phyloP scores from a whole-genome alignment of 164 flowering plant species.

The Liquidambar formosana region DNA sequence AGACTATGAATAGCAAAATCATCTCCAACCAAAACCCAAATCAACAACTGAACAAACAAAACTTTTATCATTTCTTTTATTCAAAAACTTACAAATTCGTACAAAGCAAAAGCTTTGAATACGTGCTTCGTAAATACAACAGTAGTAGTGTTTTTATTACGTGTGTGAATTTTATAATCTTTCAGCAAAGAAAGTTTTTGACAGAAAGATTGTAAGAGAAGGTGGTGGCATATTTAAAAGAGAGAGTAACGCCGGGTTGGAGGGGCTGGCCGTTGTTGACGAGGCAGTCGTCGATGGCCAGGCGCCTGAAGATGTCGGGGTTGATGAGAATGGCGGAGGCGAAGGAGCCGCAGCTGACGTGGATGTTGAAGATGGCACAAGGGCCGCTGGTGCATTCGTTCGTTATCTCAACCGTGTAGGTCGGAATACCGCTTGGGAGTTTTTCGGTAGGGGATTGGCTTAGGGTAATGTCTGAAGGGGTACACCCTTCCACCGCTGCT shows the following conservation, averaged over 20 bases:
- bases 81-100: too few species aligned
- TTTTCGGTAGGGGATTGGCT: constrained; percentile 58
- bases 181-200: too few species aligned
- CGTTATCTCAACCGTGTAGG: constrained; percentile 71
- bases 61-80: too few species aligned
- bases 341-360: too few species aligned
- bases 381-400: constrained; percentile 62
- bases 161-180: too few species aligned
- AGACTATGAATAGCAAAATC: too few species aligned
- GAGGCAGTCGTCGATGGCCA: constrained; percentile 68
- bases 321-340: too few species aligned
- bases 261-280: constrained; percentile 63
- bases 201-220: constrained; percentile 64
- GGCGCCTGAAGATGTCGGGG: constrained; percentile 61
- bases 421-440: constrained; percentile 73
- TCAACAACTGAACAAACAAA: too few species aligned
- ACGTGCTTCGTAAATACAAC: too few species aligned
- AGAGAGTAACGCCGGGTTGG: constrained; percentile 43
- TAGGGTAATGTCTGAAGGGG: constrained; percentile 48
- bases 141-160: too few species aligned
- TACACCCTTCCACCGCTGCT: constrained; percentile 51
- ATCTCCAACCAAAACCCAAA: too few species aligned
- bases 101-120: too few species aligned
- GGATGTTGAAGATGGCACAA: constrained; percentile 68
- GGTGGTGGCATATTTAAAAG: constrained; percentile 75